A percentile compares a stretch with the other conserved stretches of the same genome.
Conservation (phyloP, 129 eudicot genomes). For the Flaveria ramosissima region DNA sequence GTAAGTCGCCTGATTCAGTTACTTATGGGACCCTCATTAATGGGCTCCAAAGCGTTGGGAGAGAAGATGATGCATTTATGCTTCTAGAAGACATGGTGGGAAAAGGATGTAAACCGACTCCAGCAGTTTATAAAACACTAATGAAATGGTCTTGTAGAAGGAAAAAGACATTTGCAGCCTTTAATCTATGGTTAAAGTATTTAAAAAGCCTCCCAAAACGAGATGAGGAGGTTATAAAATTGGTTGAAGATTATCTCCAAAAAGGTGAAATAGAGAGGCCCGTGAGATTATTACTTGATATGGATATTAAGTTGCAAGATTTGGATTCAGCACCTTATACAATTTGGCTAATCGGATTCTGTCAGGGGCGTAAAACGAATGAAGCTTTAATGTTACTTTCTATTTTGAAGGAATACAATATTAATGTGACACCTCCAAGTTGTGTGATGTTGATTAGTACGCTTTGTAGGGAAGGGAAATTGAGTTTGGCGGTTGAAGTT, state of each 20-base stretch:
- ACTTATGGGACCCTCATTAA: constrained; percentile 83
- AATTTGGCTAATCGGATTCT: constrained; percentile 53
- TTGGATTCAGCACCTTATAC: constrained; percentile 52
- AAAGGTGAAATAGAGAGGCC: constrained; percentile 57
- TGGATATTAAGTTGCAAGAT: constrained; percentile 45
- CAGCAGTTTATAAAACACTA: constrained; percentile 57
- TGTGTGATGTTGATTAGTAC: constrained; percentile 67
- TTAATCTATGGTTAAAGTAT: constrained; percentile 60
- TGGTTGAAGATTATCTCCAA: constrained; percentile 46
- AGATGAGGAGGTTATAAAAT: constrained; percentile 42
- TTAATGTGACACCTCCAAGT: constrained; percentile 58
- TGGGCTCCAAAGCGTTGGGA: constrained; percentile 58
- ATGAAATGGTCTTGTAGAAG: constrained; percentile 81
- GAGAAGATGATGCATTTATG: constrained; percentile 52
- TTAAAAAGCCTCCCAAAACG: constrained; percentile 42
- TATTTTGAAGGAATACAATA: constrained; percentile 50
- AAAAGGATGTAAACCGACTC: constrained; percentile 44
- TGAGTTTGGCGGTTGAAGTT: constrained; percentile 49
- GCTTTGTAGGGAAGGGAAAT: constrained; percentile 46
- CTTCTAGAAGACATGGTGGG: constrained; percentile 53
- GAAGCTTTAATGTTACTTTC: constrained; percentile 61
- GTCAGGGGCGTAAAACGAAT: constrained; percentile 36
- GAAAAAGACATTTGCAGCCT: constrained; percentile 46
- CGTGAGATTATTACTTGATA: constrained; percentile 51
- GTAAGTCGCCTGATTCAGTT: constrained; percentile 63